Evolutionary conservation across 176 grass and related monocot species (phyloP), one percentile per base, ranked within the genome.

Genomic region (Aechmea fasciata): DNA sequence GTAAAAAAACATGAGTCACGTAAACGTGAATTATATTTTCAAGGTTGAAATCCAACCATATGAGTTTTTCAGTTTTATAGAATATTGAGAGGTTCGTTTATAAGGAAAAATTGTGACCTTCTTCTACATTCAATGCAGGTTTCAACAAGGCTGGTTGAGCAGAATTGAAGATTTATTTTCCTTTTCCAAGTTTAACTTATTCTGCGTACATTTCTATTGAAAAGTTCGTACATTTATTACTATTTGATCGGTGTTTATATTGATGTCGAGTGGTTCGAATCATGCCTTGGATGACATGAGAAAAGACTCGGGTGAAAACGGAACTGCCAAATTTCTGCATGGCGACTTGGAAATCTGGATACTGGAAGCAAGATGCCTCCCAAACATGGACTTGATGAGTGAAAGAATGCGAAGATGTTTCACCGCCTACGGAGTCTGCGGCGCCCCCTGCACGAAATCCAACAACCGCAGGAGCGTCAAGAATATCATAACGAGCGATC

Each of bases 401-500:
- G 92, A 96, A 63, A 84, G 92, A 77, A 89, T 96, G 85, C 64
- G 88, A 2, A 91, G 79, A 53, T 96, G 85, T 68, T 96, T 91
- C 48, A 80, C 83, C 24, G 81, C 83, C 15, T 91, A 91, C 64
- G 82, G 80, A 61, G 66, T 52, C 13, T 77, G 75, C 29, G 25
- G 48, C 11, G 77, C 83, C 25, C 82, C 80, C 14, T 80, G 88
- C 24, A 69, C 70, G 18, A 75, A 83, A 12, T 74, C 83, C 13
- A 74, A 82, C 13, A 81, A 71, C 9, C 79, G 81, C 49, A 13
- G 67, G 52, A 77, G 81, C 15, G 59, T 77, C 49, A 76, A 80
- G 57, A 96, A 92, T 57, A 92, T 96, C 54, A 96, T 96, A 54
- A 96, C 92, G 19, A 92, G 92, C 49, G 93, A 96, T 74, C 93